These are phyloP conservation scores for Aureobasidium melanogenum DNA, from an alignment of 2,329 filamentous ascomycete genomes.

Conservation along the genomic window DNA sequence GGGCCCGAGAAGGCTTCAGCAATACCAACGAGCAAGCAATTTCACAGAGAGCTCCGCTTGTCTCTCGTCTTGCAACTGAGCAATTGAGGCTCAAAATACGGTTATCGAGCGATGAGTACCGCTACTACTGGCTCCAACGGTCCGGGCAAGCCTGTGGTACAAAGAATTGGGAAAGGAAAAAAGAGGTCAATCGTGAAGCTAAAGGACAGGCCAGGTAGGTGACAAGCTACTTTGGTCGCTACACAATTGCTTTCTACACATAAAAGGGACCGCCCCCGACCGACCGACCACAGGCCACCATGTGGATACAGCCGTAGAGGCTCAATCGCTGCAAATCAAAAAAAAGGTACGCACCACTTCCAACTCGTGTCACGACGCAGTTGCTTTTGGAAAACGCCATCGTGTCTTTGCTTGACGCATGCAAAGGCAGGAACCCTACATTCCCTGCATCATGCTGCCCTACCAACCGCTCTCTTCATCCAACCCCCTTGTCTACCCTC, in stretches of 20 bases:
- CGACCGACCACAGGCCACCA: conserved; percentile 4
- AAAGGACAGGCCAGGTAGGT: not conserved
- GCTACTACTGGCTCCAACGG: not conserved
- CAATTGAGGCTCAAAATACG: not conserved
- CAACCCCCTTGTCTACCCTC: not conserved
- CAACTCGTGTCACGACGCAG: not conserved
- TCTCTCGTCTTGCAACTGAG: not conserved
- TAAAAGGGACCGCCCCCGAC: not conserved
- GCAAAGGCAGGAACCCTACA: not conserved
- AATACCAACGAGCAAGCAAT: not conserved
- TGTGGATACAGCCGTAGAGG: conserved; percentile 1
- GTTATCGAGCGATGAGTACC: not conserved
- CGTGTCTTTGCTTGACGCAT: not conserved
- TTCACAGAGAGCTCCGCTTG: not conserved
- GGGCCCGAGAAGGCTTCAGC: not conserved
- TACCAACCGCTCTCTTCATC: not conserved
- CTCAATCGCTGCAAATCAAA: not conserved
- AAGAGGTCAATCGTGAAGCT: not conserved
- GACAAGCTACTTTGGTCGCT: not conserved
- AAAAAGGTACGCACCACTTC: not conserved
- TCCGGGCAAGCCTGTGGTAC: not conserved
- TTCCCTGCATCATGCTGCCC: not conserved
- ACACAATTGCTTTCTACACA: not conserved
- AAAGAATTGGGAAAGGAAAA: not conserved
- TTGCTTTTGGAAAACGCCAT: not conserved